Percentiles rank a stretch among this genome's conserved stretches.
Conservation (phyloP, 208 protist genomes). For the Trypanosoma scelopori region DNA sequence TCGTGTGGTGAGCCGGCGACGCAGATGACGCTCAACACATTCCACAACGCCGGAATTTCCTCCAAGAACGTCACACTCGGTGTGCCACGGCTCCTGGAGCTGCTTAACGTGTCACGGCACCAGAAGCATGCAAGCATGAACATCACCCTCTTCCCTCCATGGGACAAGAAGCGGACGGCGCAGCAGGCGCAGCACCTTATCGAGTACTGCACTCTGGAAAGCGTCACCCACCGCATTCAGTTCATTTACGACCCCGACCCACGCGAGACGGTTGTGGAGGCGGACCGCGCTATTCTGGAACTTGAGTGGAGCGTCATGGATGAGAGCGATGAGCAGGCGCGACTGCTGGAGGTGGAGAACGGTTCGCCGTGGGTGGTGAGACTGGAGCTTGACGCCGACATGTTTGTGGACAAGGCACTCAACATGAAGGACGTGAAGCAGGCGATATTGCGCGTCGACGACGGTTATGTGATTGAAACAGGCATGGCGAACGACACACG, state of each 20-base stretch:
- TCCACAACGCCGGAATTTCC: conserved; percentile 99
- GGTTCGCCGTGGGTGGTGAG: conserved; percentile 96
- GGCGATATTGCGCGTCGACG: conserved; percentile 86
- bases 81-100: conserved; percentile 98
- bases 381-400: conserved; percentile 92
- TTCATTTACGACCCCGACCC: conserved; percentile 98
- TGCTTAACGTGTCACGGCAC: conserved; percentile 98
- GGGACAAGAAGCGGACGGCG: conserved; percentile 60
- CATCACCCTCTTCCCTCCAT: conserved; percentile 87
- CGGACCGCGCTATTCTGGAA: conserved; percentile 89
- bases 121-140: conserved; percentile 96
- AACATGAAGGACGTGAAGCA: conserved; percentile 93
- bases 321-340: conserved; percentile 50
- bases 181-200: conserved; percentile 91
- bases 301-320: conserved; percentile 67
- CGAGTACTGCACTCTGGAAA: conserved; percentile 95
- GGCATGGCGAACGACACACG: conserved; percentile 93
- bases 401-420: conserved; percentile 93
- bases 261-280: conserved; percentile 90
- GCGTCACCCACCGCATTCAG: conserved; percentile 90
- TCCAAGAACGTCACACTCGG: conserved; percentile 99
- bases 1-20: conserved; percentile 99
- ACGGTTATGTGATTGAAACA: conserved; percentile 78
- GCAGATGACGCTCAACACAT: conserved; percentile 99
- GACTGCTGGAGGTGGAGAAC: conserved; percentile 33